Evolutionary conservation across 2,329 filamentous ascomycete species (phyloP), one percentile per base, ranked within the genome.

Genomic region (Hirsutella thompsonii): DNA sequence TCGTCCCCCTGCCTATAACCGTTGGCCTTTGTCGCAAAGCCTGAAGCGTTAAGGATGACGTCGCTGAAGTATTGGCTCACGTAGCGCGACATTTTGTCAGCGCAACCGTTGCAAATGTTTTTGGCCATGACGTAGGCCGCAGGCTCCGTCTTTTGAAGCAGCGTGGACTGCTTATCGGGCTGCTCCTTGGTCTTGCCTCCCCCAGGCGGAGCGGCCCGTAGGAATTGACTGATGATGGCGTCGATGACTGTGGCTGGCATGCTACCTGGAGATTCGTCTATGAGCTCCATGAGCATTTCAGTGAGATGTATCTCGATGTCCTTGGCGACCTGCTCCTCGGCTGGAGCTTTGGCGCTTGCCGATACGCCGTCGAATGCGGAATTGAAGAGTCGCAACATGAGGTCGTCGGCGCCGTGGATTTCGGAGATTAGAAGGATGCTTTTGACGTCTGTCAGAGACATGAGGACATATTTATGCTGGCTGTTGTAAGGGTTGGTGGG

Each of bases 11-110:
- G 72, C 44, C 72, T 74, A 42, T 70, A 67, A 4, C 74, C 75
- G 47, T 78, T 81, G 41, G 67, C 48, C 49, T 72, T 69, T 9
- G 66, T 65, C 18, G 66, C 67, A 36, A 76, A 70, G 11, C 68
- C 76, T 30, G 80, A 88, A 3, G 88, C 84, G 55, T 95, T 88
- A 46, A 96, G 79, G 43, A 98, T 93, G 39, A 96, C 88, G 42
- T 94, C 88, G 61, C 88, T 94, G 59, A 98, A 98, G 59, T 96
- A 98, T 55, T 94, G 88, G 49, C 87, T 90, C 42, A 96, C 82
- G 50, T 93, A 87, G 46, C 88, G 82, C 1, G 87, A 82, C 90
- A 98, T 95, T 61, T 93, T 93, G 51, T 95, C 90, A 1, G 85
- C 79, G 50, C 81, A 93, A 16, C 76, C 76, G 53, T 88, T 92